Conservation (phyloP, 164 flowering plant genomes). For the Vitis cinerea region DNA sequence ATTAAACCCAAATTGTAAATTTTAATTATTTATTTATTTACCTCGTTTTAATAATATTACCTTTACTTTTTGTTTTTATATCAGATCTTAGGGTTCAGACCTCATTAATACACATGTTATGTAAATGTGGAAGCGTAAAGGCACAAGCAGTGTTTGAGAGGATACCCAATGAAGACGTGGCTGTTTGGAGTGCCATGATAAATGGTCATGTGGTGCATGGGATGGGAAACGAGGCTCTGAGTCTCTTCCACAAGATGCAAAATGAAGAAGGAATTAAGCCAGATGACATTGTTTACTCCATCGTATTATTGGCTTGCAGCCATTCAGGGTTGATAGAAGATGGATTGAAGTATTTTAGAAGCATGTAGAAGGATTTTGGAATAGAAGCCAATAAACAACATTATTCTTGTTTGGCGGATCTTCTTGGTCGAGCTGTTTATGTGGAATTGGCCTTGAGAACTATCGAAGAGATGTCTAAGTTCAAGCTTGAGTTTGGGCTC, state of each 20-base stretch:
- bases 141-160: conserved; percentile 30
- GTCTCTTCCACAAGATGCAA: conserved; percentile 33
- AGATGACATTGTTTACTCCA: conserved; percentile 29
- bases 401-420: conserved; percentile 17
- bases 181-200: conserved; percentile 48
- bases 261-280: conserved; percentile 24
- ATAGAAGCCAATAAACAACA: conserved; percentile 32
- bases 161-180: conserved; percentile 28
- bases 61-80: too few relatives aligned
- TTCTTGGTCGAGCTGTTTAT: conserved; percentile 22
- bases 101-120: conserved; percentile 39
- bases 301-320: conserved; percentile 34
- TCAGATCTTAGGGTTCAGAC: conserved; percentile 30
- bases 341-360: conserved; percentile 30
- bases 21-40: too few relatives aligned
- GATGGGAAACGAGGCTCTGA: conserved; percentile 36
- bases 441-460: conserved; percentile 28
- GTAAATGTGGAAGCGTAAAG: conserved; percentile 40
- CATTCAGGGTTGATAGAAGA: conserved; percentile 37
- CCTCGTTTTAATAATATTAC: too few relatives aligned
- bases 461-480: conserved; percentile 28
- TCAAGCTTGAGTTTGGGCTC: conserved; percentile 24
- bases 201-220: conserved; percentile 37
- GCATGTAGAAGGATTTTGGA: conserved; percentile 31
- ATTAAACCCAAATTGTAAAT: too few relatives aligned